Evolutionary conservation across 768 basidiomycete genomes (phyloP), one percentile per base, ranked within the genome.

Genomic region (Leccinum obscurum): DNA sequence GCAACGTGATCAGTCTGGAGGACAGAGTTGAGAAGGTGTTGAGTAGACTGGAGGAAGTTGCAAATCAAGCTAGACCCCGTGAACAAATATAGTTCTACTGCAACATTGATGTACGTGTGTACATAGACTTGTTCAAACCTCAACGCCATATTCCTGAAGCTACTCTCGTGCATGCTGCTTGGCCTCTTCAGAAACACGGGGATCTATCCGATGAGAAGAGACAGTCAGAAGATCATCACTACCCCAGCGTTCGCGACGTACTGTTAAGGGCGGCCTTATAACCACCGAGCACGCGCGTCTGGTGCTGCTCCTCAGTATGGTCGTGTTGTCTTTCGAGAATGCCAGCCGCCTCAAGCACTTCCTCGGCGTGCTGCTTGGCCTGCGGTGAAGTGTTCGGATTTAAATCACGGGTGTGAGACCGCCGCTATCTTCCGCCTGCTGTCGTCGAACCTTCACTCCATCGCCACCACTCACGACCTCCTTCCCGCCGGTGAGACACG

Each of bases 1-100:
- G 82, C 7, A 95, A 98, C 67, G 86, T 94, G 28, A 73, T 77
- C 3, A 86, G 86, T 17, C 78, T 97, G 2, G 90, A 93, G 61
- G 75, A 76, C 30, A 77, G 85, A 60, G 81, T 87, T 55, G 80
- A 81, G 14, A 76, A 71, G 4, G 66, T 89, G 34, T 72, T 81
- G 55, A 74, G 60, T 56, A 76, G 81, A 61, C 58, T 86, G 58
- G 80, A 78, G 26, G 74, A 70, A 13, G 64, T 80, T 17, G 50
- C 74, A 30, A 60, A 64, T 30, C 65, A 62, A 54, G 56, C 11
- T 39, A 65, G 57, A 58, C 60, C 62, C 51, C 50, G 2, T 14
- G 37, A 51, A 57, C 57, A 0, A 15, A 52, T 15, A 6, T 32
- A n/a, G 62, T 61, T 61, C 48, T n/a, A 48, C 20, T 14, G 2